phyloP scores from a whole-genome alignment of 1,284 basidiomycete species.

The Abortiporus biennis region DNA sequence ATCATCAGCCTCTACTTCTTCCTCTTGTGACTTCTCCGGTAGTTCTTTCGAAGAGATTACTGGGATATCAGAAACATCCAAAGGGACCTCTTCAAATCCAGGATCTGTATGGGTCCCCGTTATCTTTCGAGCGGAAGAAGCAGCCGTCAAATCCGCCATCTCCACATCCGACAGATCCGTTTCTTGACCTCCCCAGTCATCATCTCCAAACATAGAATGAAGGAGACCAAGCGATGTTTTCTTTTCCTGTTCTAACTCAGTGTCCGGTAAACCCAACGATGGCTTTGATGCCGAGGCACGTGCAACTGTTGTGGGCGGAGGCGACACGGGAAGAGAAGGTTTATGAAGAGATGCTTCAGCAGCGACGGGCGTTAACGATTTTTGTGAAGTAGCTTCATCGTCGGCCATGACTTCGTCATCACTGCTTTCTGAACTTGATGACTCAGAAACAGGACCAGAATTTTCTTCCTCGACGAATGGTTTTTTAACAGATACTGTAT shows the following conservation, averaged over 20 bases:
- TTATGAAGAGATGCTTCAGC: conserved; percentile 3
- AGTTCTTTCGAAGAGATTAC: conserved; percentile 8
- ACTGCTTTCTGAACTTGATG: conserved; percentile 7
- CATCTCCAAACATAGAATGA: conserved; percentile 44
- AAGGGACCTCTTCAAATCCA: too few relatives aligned
- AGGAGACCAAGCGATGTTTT: conserved; percentile 41
- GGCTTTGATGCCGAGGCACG: too few relatives aligned
- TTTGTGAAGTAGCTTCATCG: background rate
- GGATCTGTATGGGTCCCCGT: too few relatives aligned
- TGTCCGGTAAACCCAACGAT: conserved; percentile 6
- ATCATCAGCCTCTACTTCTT: conserved; percentile 13
- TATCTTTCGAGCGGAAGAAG: too few relatives aligned
- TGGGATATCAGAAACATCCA: conserved; percentile 5
- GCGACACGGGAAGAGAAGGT: background rate
- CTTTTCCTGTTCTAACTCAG: conserved; percentile 41
- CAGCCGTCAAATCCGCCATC: conserved; percentile 18
- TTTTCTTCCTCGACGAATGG: background rate
- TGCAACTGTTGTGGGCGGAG: background rate
- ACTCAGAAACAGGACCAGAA: background rate
- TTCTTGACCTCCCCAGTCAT: conserved; percentile 52
- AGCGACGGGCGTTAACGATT: too few relatives aligned
- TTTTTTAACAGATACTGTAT: background rate
- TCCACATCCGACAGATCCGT: conserved; percentile 45
- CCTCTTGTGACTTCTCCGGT: background rate
- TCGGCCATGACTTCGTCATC: too few relatives aligned